Conservation (phyloP, 1,284 basidiomycete genomes). For the Melampsora americana region DNA sequence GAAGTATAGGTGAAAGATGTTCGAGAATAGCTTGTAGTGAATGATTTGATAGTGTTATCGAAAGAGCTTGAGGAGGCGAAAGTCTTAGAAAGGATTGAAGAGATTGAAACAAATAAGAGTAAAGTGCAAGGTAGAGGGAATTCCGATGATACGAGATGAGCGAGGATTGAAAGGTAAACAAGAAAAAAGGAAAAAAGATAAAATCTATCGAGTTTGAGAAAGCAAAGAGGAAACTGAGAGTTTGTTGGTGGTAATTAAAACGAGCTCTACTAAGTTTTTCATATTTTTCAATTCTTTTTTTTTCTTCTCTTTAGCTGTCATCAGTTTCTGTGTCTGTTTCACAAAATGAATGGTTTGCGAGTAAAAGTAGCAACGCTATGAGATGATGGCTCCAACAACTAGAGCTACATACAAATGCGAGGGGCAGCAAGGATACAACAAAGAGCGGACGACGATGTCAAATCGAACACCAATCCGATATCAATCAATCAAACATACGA, state of each 20-base stretch:
- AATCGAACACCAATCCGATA: too few relatives aligned
- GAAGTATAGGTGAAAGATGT: too few relatives aligned
- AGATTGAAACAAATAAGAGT: too few relatives aligned
- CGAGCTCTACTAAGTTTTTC: too few relatives aligned
- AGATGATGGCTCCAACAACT: slow-evolving; percentile 5
- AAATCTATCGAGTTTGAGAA: neutral
- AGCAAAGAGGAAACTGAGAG: neutral
- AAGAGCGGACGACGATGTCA: neutral
- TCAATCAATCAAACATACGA: too few relatives aligned
- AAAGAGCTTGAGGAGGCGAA: too few relatives aligned
- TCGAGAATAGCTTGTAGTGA: too few relatives aligned
- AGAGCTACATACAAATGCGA: slow-evolving; percentile 9
- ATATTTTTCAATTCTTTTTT: neutral
- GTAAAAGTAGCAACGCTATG: neutral
- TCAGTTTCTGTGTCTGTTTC: neutral
- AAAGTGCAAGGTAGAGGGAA: too few relatives aligned
- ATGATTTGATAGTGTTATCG: too few relatives aligned
- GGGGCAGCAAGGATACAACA: neutral
- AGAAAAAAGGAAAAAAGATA: neutral
- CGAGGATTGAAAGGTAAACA: neutral
- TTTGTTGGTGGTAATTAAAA: too few relatives aligned
- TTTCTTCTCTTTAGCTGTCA: neutral
- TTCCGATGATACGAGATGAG: neutral
- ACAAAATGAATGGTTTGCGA: slow-evolving; percentile 7
- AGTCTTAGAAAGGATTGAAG: too few relatives aligned